Percentiles rank a stretch among this genome's conserved stretches.
Conservation (phyloP, 257 asterid species). For the Primulina huaijiensis region DNA sequence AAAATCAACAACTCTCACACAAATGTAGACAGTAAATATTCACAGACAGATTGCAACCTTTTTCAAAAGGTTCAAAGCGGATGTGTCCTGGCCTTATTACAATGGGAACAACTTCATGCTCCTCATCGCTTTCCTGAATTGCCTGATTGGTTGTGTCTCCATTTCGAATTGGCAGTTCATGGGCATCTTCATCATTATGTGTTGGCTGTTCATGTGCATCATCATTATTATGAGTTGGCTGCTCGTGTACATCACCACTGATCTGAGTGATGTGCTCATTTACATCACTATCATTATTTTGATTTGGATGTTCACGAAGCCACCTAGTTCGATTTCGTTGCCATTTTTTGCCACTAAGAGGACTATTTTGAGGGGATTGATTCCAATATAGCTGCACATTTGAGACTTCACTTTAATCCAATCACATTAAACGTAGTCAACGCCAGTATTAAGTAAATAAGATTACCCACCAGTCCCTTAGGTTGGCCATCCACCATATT, state of each 20-base stretch:
- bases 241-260: slow-evolving; percentile 25
- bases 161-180: slow-evolving; percentile 37
- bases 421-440: slow-evolving; percentile 11
- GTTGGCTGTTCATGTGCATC: slow-evolving; percentile 27
- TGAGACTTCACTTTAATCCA: slow-evolving; percentile 27
- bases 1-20: slow-evolving; percentile 15
- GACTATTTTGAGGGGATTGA: slow-evolving; percentile 42
- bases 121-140: slow-evolving; percentile 37
- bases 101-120: slow-evolving; percentile 66
- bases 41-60: slow-evolving; percentile 46
- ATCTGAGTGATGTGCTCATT: slow-evolving; percentile 17
- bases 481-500: slow-evolving; percentile 46
- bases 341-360: slow-evolving; percentile 34
- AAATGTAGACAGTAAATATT: background rate
- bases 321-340: slow-evolving; percentile 28
- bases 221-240: slow-evolving; percentile 29
- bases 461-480: slow-evolving; percentile 70
- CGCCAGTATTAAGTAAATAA: slow-evolving; percentile 14
- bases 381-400: slow-evolving; percentile 67
- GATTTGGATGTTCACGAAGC: slow-evolving; percentile 31
- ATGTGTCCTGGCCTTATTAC: slow-evolving; percentile 89
- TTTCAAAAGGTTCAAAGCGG: slow-evolving; percentile 78
- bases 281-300: slow-evolving; percentile 33
- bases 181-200: slow-evolving; percentile 32
- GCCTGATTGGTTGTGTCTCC: slow-evolving; percentile 30